These are phyloP conservation scores for Eucalyptus cloeziana DNA, from an alignment of 345 rosid genomes.

Conservation along the genomic window DNA sequence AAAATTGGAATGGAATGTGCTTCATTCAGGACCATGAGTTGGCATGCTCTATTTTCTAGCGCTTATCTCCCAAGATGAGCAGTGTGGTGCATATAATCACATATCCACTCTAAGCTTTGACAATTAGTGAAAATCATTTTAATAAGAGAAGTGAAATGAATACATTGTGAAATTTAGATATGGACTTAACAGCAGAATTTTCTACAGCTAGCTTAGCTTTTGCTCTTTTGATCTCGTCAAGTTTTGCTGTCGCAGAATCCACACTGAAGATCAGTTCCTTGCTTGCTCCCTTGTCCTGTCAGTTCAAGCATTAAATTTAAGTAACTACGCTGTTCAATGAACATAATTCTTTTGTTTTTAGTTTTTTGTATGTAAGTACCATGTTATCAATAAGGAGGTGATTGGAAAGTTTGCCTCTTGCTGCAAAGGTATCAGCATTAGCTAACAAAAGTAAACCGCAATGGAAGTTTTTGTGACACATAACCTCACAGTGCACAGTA, in stretches of 20 bases:
- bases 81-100: neutral
- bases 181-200: neutral
- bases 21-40: neutral
- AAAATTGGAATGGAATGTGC: neutral
- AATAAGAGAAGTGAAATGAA: neutral
- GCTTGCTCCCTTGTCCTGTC: neutral
- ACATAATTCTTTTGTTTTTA: neutral
- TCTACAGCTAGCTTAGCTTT: neutral
- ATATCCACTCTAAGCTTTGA: neutral
- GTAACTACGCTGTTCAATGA: neutral
- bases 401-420: neutral
- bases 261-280: neutral
- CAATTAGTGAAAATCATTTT: neutral
- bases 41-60: no score
- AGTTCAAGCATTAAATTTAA: neutral
- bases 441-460: neutral
- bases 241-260: neutral
- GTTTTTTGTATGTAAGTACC: neutral
- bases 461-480: neutral
- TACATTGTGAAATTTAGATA: neutral
- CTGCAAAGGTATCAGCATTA: neutral
- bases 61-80: no score
- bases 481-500: neutral
- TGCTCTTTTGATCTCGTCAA: neutral
- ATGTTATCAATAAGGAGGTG: neutral